Base-by-base conservation (phyloP, 2,329 filamentous ascomycete species). In the Scleromitrula shiraiana region DNA sequence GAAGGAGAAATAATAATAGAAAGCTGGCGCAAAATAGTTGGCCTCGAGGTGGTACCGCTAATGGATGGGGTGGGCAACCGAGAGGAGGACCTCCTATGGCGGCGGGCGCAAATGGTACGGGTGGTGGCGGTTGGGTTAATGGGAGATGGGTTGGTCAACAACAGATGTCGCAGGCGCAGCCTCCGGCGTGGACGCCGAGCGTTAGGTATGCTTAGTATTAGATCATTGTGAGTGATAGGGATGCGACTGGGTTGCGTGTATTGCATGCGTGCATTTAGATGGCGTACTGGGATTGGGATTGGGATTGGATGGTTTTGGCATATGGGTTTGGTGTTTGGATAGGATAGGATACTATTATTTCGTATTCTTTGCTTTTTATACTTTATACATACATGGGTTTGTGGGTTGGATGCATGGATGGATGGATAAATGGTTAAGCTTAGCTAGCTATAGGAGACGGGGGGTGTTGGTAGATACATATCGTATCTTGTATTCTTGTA, bases 31-130 rank as follows among this genome's bases (percentile, higher is more conserved):
- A 53, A 5, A 45, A 30, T 10, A 41, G 33, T 6, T 55, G 15
- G 56, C 47, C n/a, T 46, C 53, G 30, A 49, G 51, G 26, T 50
- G 53, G 52, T 22, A n/a, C n/a, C n/a, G n/a, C n/a, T n/a, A n/a
- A n/a, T n/a, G 15, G 3, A 12, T 26, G 41, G 35, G 41, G 41
- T 32, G 29, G 9, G 42, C 32, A 30, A 12, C 29, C 5, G 29
- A n/a, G n/a, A n/a, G 29, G 29, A 10, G 29, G 4, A 37, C 33
- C 43, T 19, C 27, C 26, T 20, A 10, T 41, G 29, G 10, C 37
- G n/a, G 3, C 30, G n/a, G 33, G 33, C 12, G 33, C 17, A 8
- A 30, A 3, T 14, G 10, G 35, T 41, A 36, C 20, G 7, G 17
- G 7, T 29, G 29, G 29, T 29, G 5, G 49, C 41, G 2, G 23